A percentile compares a stretch with the other conserved stretches of the same genome.
phyloP scores from a whole-genome alignment of 176 grass and related monocot species.

The Oryza glumipatula region DNA sequence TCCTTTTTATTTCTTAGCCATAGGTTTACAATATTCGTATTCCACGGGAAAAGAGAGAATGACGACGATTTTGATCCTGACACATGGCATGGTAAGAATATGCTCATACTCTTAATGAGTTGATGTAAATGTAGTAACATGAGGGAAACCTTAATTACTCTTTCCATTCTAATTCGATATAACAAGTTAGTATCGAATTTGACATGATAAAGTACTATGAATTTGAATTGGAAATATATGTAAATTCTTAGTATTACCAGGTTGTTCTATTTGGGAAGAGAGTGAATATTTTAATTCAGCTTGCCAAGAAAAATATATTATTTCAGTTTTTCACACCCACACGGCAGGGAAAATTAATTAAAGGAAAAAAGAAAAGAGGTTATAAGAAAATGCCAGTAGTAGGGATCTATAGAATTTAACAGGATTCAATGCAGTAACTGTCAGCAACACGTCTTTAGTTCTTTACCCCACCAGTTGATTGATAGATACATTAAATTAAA shows the following conservation, averaged over 20 bases:
- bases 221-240: too few relatives aligned
- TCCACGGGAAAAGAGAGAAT: background rate
- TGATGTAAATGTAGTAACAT: background rate
- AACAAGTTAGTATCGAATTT: too few relatives aligned
- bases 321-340: background rate
- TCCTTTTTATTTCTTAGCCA: background rate
- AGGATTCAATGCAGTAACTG: constrained; percentile 32
- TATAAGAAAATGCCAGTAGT: too few relatives aligned
- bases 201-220: too few relatives aligned
- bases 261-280: too few relatives aligned
- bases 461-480: background rate
- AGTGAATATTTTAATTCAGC: background rate
- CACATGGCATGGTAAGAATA: constrained; percentile 12
- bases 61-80: background rate
- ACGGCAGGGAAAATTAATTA: background rate
- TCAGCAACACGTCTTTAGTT: background rate
- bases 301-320: background rate
- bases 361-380: too few relatives aligned
- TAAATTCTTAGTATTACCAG: too few relatives aligned
- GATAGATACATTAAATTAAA: background rate
- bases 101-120: background rate
- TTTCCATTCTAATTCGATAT: too few relatives aligned
- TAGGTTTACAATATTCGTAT: background rate
- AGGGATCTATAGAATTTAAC: constrained; percentile 8
- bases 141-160: background rate